Base-by-base conservation (phyloP, 169 alveolate species). In the Eimeria maxima region DNA sequence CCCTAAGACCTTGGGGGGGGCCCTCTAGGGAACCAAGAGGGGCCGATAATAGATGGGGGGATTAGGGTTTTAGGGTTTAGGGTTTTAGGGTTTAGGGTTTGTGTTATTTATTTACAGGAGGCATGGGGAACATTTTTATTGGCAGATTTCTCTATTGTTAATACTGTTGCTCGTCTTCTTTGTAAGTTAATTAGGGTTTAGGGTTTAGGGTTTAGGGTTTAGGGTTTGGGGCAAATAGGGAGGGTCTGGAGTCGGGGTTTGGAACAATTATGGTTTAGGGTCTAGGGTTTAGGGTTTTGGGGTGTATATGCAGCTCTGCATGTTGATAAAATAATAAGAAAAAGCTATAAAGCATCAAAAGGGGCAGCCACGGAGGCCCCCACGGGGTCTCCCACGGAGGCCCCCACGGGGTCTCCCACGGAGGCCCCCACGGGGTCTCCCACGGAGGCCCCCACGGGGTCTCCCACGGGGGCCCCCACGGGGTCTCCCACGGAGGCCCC, bases 1-100 rank as follows among this genome's bases (percentile, higher is more conserved):
- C 60, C 60, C 60, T 53, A 6, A 53, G 60, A 53, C 18, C 6
- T 8, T 8, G 60, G 60, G 60, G 60, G 60, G 60, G 60, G 60
- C 60, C 60, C 60, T 13, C 6, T 53, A 53, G 60, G 13, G 13
- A 53, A 13, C n/a, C n/a, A n/a, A 13, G 60, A 13, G 60, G 60
- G 60, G 60, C 60, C 60, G 18, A 53, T 53, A 53, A 13, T 8
- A 53, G 13, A 8, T 6, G 60, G 60, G 60, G 60, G 74, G 74
- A n/a, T 65, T 65, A 11, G 18, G 74, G 74, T 10, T 65, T 65
- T 65, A 65, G 74, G 74, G 74, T 65, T 65, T 65, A 65, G 74
- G 74, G 74, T 65, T n/a, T 22, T n/a, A 65, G 74, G 74, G 74
- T 16, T 65, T 65, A 65, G 74, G 74, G 74, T 65, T 65, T 65